Evolutionary conservation across 495 filamentous ascomycete species (phyloP).

Genomic region (Delitschia confertaspora): DNA sequence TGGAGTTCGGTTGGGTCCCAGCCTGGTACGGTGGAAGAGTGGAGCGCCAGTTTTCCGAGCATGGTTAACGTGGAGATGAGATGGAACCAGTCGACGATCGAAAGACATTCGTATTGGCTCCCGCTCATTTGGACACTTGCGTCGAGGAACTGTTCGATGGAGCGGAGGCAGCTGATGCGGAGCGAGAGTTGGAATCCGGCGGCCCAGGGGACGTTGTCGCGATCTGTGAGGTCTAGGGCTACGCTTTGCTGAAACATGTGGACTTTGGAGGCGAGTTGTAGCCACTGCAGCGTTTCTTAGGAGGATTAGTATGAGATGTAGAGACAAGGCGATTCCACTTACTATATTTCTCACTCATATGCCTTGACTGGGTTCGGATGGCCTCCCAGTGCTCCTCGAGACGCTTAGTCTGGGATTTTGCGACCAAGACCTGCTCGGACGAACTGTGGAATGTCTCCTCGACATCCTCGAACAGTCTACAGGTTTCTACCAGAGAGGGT

Average conservation of each 20-base stretch:
- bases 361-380: conserved; percentile 5
- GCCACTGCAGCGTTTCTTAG: conserved; percentile 15
- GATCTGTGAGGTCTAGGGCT: conserved; percentile 1
- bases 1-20: conserved; percentile 19
- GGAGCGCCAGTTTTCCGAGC: conserved; percentile 15
- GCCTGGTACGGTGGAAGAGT: conserved; percentile 12
- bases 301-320: not conserved
- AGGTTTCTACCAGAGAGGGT: conserved; percentile 11
- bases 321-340: not conserved
- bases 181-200: conserved; percentile 16
- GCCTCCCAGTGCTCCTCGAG: conserved; percentile 15
- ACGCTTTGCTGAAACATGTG: conserved; percentile 2
- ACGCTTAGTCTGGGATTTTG: conserved; percentile 11
- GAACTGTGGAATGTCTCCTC: conserved; percentile 16
- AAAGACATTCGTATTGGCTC: conserved; percentile 14
- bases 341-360: conserved; percentile 11
- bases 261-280: conserved; percentile 7
- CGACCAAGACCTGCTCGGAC: conserved; percentile 11
- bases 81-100: conserved; percentile 17
- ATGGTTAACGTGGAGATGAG: conserved; percentile 8
- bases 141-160: conserved; percentile 19
- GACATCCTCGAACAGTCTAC: conserved; percentile 17
- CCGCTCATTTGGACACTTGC: not conserved
- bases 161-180: conserved; percentile 11
- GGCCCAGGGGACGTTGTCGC: conserved; percentile 6